phyloP scores from a whole-genome alignment of 176 grass and related monocot genomes.

The Raddia distichophylla region DNA sequence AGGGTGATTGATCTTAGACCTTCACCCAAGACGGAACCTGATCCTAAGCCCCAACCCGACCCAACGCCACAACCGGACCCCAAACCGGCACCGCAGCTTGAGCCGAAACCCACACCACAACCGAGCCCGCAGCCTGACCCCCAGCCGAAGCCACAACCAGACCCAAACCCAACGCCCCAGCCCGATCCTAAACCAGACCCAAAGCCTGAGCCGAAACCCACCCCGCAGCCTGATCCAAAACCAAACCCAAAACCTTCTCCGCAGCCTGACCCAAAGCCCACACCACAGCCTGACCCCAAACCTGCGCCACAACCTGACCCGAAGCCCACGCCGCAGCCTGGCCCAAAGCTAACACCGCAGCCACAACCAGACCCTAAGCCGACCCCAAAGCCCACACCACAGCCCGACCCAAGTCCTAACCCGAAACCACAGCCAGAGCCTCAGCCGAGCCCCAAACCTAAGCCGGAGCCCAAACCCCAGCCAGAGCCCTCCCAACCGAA shows the following conservation, averaged over 20 bases:
- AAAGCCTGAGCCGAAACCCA: background rate
- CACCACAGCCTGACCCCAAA: background rate
- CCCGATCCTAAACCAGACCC: background rate
- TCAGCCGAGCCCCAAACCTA: background rate
- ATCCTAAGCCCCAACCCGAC: background rate
- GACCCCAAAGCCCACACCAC: background rate
- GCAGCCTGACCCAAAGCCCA: background rate
- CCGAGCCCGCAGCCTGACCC: background rate
- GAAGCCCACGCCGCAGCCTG: background rate
- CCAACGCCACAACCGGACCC: background rate
- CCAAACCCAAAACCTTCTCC: background rate
- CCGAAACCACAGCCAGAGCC: background rate
- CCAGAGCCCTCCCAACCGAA: background rate
- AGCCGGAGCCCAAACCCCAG: background rate
- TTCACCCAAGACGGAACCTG: background rate
- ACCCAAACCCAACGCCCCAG: background rate
- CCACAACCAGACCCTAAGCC: background rate
- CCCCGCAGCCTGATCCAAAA: background rate
- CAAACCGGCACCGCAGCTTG: background rate
- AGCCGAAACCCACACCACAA: background rate
- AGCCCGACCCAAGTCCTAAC: background rate
- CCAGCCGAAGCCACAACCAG: background rate
- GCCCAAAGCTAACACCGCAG: background rate
- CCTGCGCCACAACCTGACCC: background rate
- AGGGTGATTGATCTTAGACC: conserved; percentile 3